phyloP scores from a whole-genome alignment of 2,329 filamentous ascomycete species.

The Clonostachys rhizophaga region DNA sequence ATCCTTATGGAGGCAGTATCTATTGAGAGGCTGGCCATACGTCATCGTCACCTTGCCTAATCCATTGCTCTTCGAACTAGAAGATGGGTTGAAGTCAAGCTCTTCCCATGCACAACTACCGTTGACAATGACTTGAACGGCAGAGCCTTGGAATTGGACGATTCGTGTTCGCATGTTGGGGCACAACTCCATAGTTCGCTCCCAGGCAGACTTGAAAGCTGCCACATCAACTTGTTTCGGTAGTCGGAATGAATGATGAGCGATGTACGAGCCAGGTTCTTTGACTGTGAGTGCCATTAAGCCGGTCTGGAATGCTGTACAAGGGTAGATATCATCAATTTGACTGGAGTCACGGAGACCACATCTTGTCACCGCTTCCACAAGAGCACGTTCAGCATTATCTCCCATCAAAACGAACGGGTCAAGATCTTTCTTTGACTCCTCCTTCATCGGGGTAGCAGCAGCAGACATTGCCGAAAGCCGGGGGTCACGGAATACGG shows the following conservation, averaged over 20 bases:
- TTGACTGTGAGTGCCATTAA: constrained; percentile 36
- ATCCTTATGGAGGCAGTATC: not conserved
- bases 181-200: not conserved
- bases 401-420: not conserved
- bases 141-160: constrained; percentile 3
- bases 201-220: constrained; percentile 1
- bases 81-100: not conserved
- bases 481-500: constrained; percentile 30
- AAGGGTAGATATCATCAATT: constrained; percentile 27
- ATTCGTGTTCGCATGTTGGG: constrained; percentile 11
- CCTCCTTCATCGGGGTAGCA: not conserved
- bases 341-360: not conserved
- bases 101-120: constrained; percentile 1
- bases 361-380: not conserved
- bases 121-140: constrained; percentile 2
- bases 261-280: constrained; percentile 27
- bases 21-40: not conserved
- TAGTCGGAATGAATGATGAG: constrained; percentile 16
- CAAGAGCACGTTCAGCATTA: not conserved
- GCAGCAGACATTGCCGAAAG: constrained; percentile 31
- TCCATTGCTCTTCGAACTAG: not conserved
- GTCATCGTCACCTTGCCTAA: constrained; percentile 5
- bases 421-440: not conserved
- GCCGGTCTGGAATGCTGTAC: constrained; percentile 38
- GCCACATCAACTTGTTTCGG: constrained; percentile 7